phyloP scores from a whole-genome alignment of 176 grass and related monocot genomes.

The Paspalum vaginatum region DNA sequence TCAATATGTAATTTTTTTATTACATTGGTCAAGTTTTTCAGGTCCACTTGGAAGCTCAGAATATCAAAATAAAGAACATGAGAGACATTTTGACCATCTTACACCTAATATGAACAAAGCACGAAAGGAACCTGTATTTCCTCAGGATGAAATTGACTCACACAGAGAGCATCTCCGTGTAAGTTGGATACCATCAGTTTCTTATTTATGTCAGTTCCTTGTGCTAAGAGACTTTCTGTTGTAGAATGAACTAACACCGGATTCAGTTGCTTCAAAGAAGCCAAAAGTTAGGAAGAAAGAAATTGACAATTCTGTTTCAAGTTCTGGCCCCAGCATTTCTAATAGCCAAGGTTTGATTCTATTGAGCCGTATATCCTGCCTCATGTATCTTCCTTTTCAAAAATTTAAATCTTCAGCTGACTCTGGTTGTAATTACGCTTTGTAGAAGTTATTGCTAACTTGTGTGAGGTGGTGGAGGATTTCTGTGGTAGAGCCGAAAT shows the following conservation, averaged over 20 bases:
- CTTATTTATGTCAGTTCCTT: slow-evolving; percentile 33
- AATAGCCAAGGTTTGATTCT: slow-evolving; percentile 71
- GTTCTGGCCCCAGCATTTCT: slow-evolving; percentile 54
- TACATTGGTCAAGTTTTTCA: slow-evolving; percentile 86
- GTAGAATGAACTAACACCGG: slow-evolving; percentile 61
- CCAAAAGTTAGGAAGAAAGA: slow-evolving; percentile 85
- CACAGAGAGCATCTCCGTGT: slow-evolving; percentile 61
- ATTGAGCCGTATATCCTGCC: slow-evolving; percentile 14
- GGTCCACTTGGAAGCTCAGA: slow-evolving; percentile 60
- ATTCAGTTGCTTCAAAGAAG: slow-evolving; percentile 80
- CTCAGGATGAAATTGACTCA: slow-evolving; percentile 50
- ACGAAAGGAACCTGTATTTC: slow-evolving; percentile 54
- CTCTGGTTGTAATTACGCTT: slow-evolving; percentile 37
- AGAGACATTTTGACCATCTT: slow-evolving; percentile 60
- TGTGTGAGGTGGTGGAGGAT: slow-evolving; percentile 85
- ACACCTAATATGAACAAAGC: slow-evolving; percentile 41
- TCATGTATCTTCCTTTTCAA: slow-evolving; percentile 31
- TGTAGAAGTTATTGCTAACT: slow-evolving; percentile 70
- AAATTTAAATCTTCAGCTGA: slow-evolving; percentile 21
- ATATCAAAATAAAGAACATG: slow-evolving; percentile 54
- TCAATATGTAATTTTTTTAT: slow-evolving; percentile 48
- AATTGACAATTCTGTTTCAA: slow-evolving; percentile 56
- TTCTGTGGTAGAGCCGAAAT: slow-evolving; percentile 86
- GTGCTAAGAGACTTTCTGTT: slow-evolving; percentile 41
- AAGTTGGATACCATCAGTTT: slow-evolving; percentile 47